phyloP scores from a whole-genome alignment of 2,329 filamentous ascomycete genomes.

The Botrytis elliptica region DNA sequence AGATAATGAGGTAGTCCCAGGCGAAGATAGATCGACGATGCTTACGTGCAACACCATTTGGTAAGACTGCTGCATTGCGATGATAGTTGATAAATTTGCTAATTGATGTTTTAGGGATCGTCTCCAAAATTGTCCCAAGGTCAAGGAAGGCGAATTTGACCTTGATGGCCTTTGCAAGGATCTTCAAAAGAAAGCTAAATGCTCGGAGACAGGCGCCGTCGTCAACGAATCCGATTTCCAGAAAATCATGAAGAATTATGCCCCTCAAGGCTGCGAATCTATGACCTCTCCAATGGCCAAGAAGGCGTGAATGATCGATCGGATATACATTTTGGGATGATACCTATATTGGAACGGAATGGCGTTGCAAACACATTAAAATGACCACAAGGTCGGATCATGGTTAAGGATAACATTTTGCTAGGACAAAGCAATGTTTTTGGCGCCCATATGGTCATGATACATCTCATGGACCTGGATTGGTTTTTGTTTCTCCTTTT shows the following conservation, averaged over 20 bases:
- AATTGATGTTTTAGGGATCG: slow-evolving; percentile 67
- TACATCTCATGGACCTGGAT: slow-evolving; percentile 4
- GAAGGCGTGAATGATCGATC: slow-evolving; percentile 9
- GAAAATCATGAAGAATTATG: slow-evolving; percentile 59
- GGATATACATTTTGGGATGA: slow-evolving; percentile 8
- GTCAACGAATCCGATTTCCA: slow-evolving; percentile 89
- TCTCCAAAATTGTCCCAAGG: slow-evolving; percentile 80
- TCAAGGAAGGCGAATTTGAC: slow-evolving; percentile 87
- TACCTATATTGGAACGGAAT: slow-evolving; percentile 12
- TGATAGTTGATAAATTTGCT: not conserved
- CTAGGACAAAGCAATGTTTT: slow-evolving; percentile 14
- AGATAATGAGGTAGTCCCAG: slow-evolving; percentile 65
- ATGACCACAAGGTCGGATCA: slow-evolving; percentile 16
- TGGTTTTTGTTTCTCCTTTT: not conserved
- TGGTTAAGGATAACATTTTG: slow-evolving; percentile 15
- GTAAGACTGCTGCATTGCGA: slow-evolving; percentile 52
- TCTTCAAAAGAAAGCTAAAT: slow-evolving; percentile 92
- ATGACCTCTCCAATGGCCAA: not conserved
- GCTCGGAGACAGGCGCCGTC: slow-evolving; percentile 85
- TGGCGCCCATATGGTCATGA: slow-evolving; percentile 11
- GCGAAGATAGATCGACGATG: slow-evolving; percentile 59
- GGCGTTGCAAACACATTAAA: slow-evolving; percentile 16
- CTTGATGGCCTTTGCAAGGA: slow-evolving; percentile 91
- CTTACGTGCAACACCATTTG: slow-evolving; percentile 90
- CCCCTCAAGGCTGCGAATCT: not conserved